Percentiles rank a stretch among this genome's conserved stretches.
Evolutionary conservation across 257 asterid species (phyloP).

Genomic region (Ophiorrhiza pumila): DNA sequence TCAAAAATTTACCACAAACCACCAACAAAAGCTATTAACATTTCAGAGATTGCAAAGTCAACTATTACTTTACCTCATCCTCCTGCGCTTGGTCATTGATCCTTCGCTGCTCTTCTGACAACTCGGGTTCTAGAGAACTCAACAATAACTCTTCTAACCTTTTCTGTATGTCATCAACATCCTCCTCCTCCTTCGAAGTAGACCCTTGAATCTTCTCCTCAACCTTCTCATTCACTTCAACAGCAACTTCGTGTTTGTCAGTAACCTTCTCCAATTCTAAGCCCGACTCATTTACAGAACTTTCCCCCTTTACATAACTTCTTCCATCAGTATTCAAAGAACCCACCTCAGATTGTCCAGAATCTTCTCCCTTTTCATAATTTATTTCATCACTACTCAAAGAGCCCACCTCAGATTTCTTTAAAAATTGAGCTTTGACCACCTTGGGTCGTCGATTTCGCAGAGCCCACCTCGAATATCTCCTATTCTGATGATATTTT

Average conservation of each 20-base stretch:
- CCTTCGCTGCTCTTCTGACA: constrained; percentile 51
- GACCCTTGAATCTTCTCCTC: constrained; percentile 18
- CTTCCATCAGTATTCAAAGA: constrained; percentile 8
- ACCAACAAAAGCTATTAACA: constrained; percentile 5
- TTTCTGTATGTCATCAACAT: constrained; percentile 34
- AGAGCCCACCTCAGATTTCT: constrained; percentile 25
- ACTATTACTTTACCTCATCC: constrained; percentile 59
- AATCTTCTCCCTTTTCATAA: constrained; percentile 19
- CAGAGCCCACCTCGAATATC: constrained; percentile 26
- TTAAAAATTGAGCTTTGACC: constrained; percentile 21
- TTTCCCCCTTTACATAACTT: constrained; percentile 16
- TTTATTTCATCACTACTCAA: constrained; percentile 2
- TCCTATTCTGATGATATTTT: constrained; percentile 15
- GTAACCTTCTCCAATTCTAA: constrained; percentile 16
- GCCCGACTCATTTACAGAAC: constrained; percentile 16
- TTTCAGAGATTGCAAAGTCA: constrained; percentile 5
- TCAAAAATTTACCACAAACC: neutral
- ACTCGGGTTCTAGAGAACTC: constrained; percentile 38
- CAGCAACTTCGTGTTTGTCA: constrained; percentile 9
- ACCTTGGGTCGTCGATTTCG: constrained; percentile 12
- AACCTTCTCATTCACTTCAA: constrained; percentile 12
- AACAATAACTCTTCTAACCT: constrained; percentile 51
- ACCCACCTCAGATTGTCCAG: constrained; percentile 18
- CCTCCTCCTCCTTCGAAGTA: constrained; percentile 19
- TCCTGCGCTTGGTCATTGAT: constrained; percentile 68